Conservation (phyloP, 306 rosid genomes). For the Cucumis cinereus region DNA sequence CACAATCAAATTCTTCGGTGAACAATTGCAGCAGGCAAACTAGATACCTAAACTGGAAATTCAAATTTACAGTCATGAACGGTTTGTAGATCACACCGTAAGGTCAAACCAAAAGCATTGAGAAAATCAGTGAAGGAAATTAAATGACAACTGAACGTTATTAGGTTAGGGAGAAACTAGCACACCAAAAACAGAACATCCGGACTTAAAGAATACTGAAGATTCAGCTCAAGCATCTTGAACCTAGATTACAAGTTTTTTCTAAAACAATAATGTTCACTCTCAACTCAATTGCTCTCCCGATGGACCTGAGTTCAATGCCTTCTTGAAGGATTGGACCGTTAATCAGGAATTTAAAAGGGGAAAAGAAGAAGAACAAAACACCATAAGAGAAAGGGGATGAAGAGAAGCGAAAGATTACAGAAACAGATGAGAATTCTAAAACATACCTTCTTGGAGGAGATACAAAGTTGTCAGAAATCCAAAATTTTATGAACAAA, state of each 20-base stretch:
- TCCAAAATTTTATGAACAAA: conserved; percentile 17
- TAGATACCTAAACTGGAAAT: not conserved
- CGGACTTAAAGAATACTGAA: not conserved
- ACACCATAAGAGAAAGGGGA: not conserved
- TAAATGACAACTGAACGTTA: not conserved
- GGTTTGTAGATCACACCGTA: not conserved
- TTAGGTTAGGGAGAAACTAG: not conserved
- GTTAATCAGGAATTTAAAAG: not conserved
- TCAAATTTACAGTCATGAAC: not conserved
- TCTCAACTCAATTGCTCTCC: not conserved
- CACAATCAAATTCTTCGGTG: not conserved
- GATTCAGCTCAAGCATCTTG: conserved; percentile 4
- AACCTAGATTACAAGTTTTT: not conserved
- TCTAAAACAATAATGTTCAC: not conserved
- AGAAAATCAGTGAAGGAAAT: not conserved
- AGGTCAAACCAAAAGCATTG: not conserved
- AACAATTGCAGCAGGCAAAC: not conserved
- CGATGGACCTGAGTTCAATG: not conserved
- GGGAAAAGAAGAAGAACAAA: not conserved
- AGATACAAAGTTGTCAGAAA: conserved; percentile 15
- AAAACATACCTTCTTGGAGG: conserved; percentile 30
- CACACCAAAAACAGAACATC: not conserved
- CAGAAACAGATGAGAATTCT: conserved; percentile 3
- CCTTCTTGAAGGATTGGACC: not conserved
- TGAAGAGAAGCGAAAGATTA: conserved; percentile 4